A percentile compares a stretch with the other conserved stretches of the same genome.
phyloP scores from a whole-genome alignment of 805 yeast genomes.

The Kregervanrija fluxuum region DNA sequence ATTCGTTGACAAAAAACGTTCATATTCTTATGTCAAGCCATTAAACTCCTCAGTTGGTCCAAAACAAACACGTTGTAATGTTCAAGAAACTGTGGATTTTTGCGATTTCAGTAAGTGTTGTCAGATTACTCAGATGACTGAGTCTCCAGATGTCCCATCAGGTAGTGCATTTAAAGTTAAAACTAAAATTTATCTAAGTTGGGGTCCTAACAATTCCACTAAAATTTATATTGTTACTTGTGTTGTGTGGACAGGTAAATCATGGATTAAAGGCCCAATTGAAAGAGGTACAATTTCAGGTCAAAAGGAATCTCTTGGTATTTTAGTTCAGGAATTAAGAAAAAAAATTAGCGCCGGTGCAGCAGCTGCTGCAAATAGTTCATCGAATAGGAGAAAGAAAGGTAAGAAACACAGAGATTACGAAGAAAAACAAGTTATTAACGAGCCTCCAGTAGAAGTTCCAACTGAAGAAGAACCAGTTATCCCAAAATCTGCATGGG shows the following conservation, averaged over 20 bases:
- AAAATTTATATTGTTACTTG: slow-evolving; percentile 43
- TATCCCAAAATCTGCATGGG: slow-evolving; percentile 9
- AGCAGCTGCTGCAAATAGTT: slow-evolving; percentile 19
- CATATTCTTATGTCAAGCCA: slow-evolving; percentile 56
- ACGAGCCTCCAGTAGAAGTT: slow-evolving; percentile 1
- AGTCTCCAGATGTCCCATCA: slow-evolving; percentile 79
- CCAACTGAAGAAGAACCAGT: slow-evolving; percentile 8
- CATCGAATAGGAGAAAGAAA: slow-evolving; percentile 13
- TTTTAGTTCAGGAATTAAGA: slow-evolving; percentile 40
- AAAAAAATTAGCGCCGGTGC: slow-evolving; percentile 25
- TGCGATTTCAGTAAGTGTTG: slow-evolving; percentile 41
- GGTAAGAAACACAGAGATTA: slow-evolving; percentile 1
- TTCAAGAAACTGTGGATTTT: slow-evolving; percentile 51
- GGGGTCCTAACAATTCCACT: slow-evolving; percentile 57
- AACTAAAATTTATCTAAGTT: slow-evolving; percentile 49
- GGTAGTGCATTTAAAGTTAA: slow-evolving; percentile 60
- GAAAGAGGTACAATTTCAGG: slow-evolving; percentile 72
- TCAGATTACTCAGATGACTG: slow-evolving; percentile 48
- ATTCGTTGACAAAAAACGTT: slow-evolving; percentile 33
- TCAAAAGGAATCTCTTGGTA: slow-evolving; percentile 52
- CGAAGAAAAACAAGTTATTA: slow-evolving; percentile 9
- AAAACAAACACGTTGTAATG: slow-evolving; percentile 61
- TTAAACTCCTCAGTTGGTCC: slow-evolving; percentile 67
- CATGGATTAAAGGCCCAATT: slow-evolving; percentile 72
- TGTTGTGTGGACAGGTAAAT: slow-evolving; percentile 66